Conservation (phyloP, 108 stramenopile species). For the Nannochloropsis granulata region DNA sequence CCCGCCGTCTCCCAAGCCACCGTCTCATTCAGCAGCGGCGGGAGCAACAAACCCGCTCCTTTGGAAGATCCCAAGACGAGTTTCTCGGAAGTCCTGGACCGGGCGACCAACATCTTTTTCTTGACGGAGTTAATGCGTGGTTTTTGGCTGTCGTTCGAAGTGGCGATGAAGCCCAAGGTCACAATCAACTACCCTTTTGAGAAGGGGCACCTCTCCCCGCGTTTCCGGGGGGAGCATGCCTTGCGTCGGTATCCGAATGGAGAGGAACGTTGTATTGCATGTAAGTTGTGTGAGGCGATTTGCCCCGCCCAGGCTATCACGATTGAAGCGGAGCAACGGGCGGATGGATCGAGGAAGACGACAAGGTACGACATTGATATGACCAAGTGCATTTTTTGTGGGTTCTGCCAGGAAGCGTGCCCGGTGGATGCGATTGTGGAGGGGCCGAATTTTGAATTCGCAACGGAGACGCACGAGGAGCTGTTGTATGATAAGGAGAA, state of each 20-base stretch:
- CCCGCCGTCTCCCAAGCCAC: background rate
- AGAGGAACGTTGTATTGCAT: constrained; percentile 98
- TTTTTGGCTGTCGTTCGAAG: constrained; percentile 27
- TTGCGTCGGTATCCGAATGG: constrained; percentile 92
- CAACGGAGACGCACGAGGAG: constrained; percentile 97
- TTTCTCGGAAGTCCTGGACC: constrained; percentile 4
- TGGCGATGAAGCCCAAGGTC: constrained; percentile 54
- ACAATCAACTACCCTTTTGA: constrained; percentile 99
- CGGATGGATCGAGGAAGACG: constrained; percentile 65
- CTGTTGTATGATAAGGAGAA: constrained; percentile 90
- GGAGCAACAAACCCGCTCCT: background rate
- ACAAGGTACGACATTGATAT: constrained; percentile 99
- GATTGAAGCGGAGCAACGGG: constrained; percentile 88
- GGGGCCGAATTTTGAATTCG: constrained; percentile 98
- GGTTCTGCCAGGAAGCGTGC: constrained; percentile 93
- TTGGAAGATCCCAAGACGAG: background rate
- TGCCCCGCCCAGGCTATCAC: constrained; percentile 99
- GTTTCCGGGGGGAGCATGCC: constrained; percentile 97
- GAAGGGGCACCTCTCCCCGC: constrained; percentile 82
- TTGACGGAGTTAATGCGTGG: constrained; percentile 36
- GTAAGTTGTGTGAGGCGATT: constrained; percentile 98
- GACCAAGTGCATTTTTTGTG: constrained; percentile 99
- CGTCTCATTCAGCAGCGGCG: background rate
- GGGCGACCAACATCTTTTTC: constrained; percentile 32
- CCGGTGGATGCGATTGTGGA: constrained; percentile 93